Evolutionary conservation across 768 basidiomycete genomes (phyloP).

Genomic region (Boletus pseudopeckii): DNA sequence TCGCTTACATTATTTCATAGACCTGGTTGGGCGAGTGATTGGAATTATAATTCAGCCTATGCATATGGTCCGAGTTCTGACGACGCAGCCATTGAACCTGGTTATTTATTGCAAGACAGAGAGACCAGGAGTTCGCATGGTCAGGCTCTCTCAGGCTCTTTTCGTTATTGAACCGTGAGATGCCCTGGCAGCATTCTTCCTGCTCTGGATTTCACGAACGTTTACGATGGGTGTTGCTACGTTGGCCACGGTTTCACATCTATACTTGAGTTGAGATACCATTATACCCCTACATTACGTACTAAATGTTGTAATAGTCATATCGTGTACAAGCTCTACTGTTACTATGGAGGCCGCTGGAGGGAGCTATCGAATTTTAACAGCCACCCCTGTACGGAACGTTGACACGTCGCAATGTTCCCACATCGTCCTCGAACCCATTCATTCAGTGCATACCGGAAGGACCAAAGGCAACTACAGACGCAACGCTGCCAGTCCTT

Average conservation of each 20-base stretch:
- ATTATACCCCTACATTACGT: conserved; percentile 17
- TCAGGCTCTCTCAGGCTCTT: conserved; percentile 6
- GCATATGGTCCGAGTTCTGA: conserved; percentile 10
- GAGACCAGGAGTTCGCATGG: neutral
- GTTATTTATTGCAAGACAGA: conserved; percentile 1
- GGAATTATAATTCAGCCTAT: conserved; percentile 12
- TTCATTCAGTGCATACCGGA: too few relatives aligned
- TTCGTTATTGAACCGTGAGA: conserved; percentile 11
- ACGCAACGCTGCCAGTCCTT: neutral
- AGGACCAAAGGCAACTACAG: too few relatives aligned
- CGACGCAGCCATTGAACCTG: neutral
- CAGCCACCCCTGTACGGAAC: too few relatives aligned
- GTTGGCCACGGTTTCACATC: neutral
- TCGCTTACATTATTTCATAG: conserved; percentile 2
- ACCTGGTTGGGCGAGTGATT: conserved; percentile 18
- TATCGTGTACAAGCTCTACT: neutral
- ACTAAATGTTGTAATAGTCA: conserved; percentile 5
- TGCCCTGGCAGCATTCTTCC: neutral
- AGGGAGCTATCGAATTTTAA: too few relatives aligned
- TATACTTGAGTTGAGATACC: conserved; percentile 1
- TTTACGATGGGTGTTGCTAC: neutral
- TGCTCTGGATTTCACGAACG: conserved; percentile 1
- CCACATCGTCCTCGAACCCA: too few relatives aligned
- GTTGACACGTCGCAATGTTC: too few relatives aligned
- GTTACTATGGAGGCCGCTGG: neutral